Conservation (phyloP, 1,284 basidiomycete genomes). For the Phlebopus sp. region DNA sequence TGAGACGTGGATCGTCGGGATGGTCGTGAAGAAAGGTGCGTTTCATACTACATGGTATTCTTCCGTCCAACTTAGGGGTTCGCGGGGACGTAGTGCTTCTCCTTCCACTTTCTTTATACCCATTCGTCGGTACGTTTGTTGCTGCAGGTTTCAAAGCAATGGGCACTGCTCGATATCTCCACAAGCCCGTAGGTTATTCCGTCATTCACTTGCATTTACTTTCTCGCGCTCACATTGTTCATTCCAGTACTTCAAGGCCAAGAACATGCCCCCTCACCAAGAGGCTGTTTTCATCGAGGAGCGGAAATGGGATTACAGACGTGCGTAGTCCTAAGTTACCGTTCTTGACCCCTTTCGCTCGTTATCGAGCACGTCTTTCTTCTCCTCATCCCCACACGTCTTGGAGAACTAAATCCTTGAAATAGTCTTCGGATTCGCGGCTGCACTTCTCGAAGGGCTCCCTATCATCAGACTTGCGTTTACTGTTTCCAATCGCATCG, state of each 20-base stretch:
- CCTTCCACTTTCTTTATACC: conserved; percentile 67
- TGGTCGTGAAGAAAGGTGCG: conserved; percentile 50
- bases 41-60: conserved; percentile 8
- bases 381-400: neutral
- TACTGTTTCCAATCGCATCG: conserved; percentile 81
- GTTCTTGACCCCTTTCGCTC: conserved; percentile 2
- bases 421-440: conserved; percentile 77
- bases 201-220: neutral
- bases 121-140: conserved; percentile 64
- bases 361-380: neutral
- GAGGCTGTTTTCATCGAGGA: conserved; percentile 79
- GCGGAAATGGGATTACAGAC: conserved; percentile 81
- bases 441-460: conserved; percentile 73
- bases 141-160: conserved; percentile 68
- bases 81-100: conserved; percentile 51
- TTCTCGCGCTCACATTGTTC: neutral
- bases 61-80: neutral
- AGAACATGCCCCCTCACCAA: conserved; percentile 73
- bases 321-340: conserved; percentile 38
- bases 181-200: conserved; percentile 52
- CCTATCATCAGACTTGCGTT: conserved; percentile 80
- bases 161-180: conserved; percentile 67
- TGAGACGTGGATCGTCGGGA: conserved; percentile 46
- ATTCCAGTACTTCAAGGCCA: conserved; percentile 73
- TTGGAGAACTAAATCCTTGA: neutral